Percentiles rank a stretch among this genome's conserved stretches.
Evolutionary conservation across 495 filamentous ascomycete genomes (phyloP).

Genomic region (Lichenothelia convexa): DNA sequence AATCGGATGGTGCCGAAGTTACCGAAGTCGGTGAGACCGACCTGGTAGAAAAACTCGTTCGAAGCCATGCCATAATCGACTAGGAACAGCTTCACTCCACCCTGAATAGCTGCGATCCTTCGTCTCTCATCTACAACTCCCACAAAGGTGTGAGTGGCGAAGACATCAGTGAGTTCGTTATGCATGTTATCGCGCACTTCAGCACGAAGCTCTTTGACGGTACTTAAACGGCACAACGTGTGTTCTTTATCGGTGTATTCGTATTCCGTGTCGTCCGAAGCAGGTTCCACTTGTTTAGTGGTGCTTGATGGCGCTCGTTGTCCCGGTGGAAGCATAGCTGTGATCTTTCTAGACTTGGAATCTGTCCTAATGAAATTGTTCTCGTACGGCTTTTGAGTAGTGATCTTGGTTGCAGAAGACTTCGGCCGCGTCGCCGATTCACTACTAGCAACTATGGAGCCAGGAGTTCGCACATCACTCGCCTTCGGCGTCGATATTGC

Average conservation of each 20-base stretch:
- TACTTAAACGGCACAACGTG: conserved; percentile 51
- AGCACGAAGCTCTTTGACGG: conserved; percentile 64
- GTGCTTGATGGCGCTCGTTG: conserved; percentile 10
- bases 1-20: conserved; percentile 82
- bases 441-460: conserved; percentile 2
- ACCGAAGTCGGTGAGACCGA: conserved; percentile 88
- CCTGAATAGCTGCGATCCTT: conserved; percentile 80
- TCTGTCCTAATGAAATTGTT: conserved; percentile 87
- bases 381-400: conserved; percentile 50
- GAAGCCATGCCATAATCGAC: conserved; percentile 83
- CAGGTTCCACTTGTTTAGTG: conserved; percentile 4
- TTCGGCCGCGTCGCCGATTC: conserved; percentile 18
- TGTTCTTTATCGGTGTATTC: conserved; percentile 49
- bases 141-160: conserved; percentile 83
- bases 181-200: conserved; percentile 73
- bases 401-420: no score
- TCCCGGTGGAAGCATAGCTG: conserved; percentile 62
- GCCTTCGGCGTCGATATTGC: conserved; percentile 16
- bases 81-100: conserved; percentile 80
- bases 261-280: conserved; percentile 40
- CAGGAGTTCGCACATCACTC: background rate
- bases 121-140: conserved; percentile 77
- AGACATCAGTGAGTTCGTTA: conserved; percentile 71
- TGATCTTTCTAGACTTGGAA: conserved; percentile 81
- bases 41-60: conserved; percentile 91